phyloP scores from a whole-genome alignment of 306 rosid genomes.

The Hippophae tibetana region DNA sequence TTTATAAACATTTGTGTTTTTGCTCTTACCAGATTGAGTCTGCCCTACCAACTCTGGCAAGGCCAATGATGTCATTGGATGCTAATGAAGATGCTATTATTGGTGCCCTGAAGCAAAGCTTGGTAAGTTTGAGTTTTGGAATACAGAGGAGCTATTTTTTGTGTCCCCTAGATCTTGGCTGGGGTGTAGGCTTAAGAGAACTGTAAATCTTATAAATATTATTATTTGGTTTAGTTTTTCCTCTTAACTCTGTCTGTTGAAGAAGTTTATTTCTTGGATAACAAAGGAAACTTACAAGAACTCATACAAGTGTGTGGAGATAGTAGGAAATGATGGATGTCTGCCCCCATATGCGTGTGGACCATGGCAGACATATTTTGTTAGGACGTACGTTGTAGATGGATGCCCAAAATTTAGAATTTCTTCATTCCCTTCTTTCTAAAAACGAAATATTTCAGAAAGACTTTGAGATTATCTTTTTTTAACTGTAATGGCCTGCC shows the following conservation, averaged over 20 bases:
- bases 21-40: constrained; percentile 71
- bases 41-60: constrained; percentile 85
- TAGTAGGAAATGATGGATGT: not conserved
- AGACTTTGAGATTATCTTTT: not conserved
- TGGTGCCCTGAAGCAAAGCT: constrained; percentile 89
- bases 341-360: not conserved
- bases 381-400: not conserved
- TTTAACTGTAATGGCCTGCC: not conserved
- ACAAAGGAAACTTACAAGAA: no score
- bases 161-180: no score
- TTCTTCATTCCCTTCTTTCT: not conserved
- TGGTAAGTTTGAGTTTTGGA: constrained; percentile 41
- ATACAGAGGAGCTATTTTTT: no score
- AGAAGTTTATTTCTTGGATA: no score
- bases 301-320: no score
- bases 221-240: no score
- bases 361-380: not conserved
- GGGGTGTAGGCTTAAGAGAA: no score
- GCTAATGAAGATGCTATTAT: constrained; percentile 94
- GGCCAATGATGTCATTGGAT: constrained; percentile 98
- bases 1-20: constrained; percentile 16
- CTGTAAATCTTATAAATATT: no score
- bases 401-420: not conserved
- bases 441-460: not conserved
- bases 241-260: no score